These are phyloP conservation scores for Cyclotella sp. DNA, from an alignment of 108 stramenopile genomes.

Conservation along the genomic window DNA sequence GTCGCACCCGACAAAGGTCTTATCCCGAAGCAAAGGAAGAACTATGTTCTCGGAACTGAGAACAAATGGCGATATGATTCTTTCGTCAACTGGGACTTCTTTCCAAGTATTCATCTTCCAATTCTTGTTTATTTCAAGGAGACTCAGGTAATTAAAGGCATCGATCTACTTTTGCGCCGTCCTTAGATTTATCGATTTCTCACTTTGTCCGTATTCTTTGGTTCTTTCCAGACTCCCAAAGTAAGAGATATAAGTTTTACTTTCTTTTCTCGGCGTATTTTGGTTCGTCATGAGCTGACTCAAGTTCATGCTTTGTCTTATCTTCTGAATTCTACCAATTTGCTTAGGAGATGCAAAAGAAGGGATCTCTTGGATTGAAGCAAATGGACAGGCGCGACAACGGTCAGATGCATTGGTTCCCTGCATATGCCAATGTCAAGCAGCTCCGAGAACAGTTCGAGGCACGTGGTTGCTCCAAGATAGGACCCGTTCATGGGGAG, in stretches of 20 bases:
- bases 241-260: slow-evolving; percentile 9
- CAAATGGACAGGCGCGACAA: slow-evolving; percentile 52
- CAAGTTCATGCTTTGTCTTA: neutral
- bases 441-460: slow-evolving; percentile 58
- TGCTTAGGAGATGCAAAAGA: slow-evolving; percentile 49
- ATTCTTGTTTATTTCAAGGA: slow-evolving; percentile 64
- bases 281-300: neutral
- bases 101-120: slow-evolving; percentile 49
- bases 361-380: slow-evolving; percentile 48
- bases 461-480: slow-evolving; percentile 42
- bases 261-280: neutral
- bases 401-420: slow-evolving; percentile 56
- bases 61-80: slow-evolving; percentile 46
- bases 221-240: slow-evolving; percentile 29
- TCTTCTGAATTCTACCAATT: neutral
- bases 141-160: slow-evolving; percentile 16
- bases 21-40: slow-evolving; percentile 39
- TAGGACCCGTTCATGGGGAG: slow-evolving; percentile 48
- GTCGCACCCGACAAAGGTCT: slow-evolving; percentile 38
- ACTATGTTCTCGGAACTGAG: slow-evolving; percentile 50
- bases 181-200: neutral
- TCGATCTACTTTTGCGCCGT: neutral
- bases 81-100: slow-evolving; percentile 58
- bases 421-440: slow-evolving; percentile 48
- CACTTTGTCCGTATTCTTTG: neutral